Evolutionary conservation across 345 rosid species (phyloP).

Genomic region (Pistacia integerrima): DNA sequence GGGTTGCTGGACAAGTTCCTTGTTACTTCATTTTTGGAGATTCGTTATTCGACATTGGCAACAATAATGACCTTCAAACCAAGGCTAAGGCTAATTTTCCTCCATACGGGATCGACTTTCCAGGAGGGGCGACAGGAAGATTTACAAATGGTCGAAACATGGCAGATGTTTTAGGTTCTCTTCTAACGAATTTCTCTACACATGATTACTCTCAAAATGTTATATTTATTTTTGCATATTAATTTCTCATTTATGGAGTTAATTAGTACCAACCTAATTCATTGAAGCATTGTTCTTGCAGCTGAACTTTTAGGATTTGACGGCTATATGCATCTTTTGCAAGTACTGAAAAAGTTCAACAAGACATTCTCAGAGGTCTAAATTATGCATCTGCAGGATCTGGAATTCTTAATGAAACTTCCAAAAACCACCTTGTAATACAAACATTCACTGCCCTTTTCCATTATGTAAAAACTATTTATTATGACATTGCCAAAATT

Average conservation of each 20-base stretch:
- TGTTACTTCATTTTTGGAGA: constrained; percentile 72
- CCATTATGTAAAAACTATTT: too few species aligned
- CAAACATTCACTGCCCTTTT: too few species aligned
- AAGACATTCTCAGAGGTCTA: constrained; percentile 46
- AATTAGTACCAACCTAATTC: background rate
- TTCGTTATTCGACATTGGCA: constrained; percentile 61
- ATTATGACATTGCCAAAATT: too few species aligned
- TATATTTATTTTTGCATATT: too few species aligned
- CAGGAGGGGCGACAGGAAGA: constrained; percentile 59
- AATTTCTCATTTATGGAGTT: too few species aligned
- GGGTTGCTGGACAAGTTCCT: constrained; percentile 26
- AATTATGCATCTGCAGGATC: constrained; percentile 74
- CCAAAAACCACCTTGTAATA: constrained; percentile 45
- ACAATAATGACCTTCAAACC: constrained; percentile 53
- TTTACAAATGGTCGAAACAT: constrained; percentile 55
- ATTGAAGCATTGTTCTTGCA: constrained; percentile 11
- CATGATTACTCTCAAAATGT: too few species aligned
- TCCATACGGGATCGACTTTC: constrained; percentile 61
- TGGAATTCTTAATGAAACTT: constrained; percentile 56
- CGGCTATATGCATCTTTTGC: constrained; percentile 34
- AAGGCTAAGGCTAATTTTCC: constrained; percentile 48
- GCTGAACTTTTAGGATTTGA: constrained; percentile 45
- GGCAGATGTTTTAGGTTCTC: constrained; percentile 48
- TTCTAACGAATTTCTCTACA: background rate
- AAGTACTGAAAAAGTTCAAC: background rate